Evolutionary conservation across 331 rosid species (phyloP), one percentile per base, ranked within the genome.

Genomic region (Acacia pycnantha): DNA sequence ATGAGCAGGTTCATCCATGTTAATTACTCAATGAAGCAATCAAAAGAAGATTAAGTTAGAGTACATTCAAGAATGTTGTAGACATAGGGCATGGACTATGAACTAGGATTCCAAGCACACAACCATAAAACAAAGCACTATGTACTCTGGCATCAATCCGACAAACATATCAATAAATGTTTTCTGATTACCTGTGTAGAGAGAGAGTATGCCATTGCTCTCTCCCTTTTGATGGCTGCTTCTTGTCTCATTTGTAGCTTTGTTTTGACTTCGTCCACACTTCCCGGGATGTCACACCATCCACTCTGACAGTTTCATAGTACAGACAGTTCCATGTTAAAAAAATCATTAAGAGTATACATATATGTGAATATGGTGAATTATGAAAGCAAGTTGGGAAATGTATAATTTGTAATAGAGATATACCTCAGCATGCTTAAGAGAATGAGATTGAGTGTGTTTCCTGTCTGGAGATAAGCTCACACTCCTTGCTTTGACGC

Each of bases 211-310:
- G 97, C 97, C 89, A 92, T 88, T 72, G 94, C 94, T 86, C 94
- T 87, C 82, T 92, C 99, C 85, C 97, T 93, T 83, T 89, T 90
- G 72, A 91, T 83, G 70, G 90, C 94, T 77, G 87, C 98, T 87
- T 85, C 96, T 81, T 90, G 95, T 84, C 95, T 91, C 89, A 86
- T 82, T 44, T 90, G 86, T 35, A 93, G 91, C 91, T 93, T 92
- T 65, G 78, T 82, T 81, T 83, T 87, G 84, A 93, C 92, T 81
- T 92, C 97, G 80, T 87, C 94, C 29, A 65, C 85, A 33, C 93
- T 88, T 85, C 98, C 96, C 26, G 88, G 97, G 73, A 85, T 86
- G 51, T 88, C 91, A 82, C 97, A 92, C 98, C 98, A 95, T 74
- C 97, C 91, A 66, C 80, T 85, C 98, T 93, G 90, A 79, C 81